A percentile compares a stretch with the other conserved stretches of the same genome.
Evolutionary conservation across 1,284 basidiomycete species (phyloP).

Genomic region (Mycena citricolor): DNA sequence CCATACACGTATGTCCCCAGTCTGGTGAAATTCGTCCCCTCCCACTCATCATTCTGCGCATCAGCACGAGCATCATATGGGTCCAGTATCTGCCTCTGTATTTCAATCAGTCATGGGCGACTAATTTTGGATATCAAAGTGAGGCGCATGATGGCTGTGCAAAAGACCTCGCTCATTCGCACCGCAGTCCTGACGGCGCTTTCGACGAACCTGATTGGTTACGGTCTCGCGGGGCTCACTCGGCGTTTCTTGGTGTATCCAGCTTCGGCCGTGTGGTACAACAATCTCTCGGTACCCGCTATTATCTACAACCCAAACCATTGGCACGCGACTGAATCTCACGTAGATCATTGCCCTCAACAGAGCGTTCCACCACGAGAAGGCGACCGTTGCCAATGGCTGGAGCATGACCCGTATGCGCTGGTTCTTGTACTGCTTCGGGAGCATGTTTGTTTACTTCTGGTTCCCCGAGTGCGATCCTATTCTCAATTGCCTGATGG

Average conservation of each 20-base stretch:
- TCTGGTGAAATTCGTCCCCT: not conserved
- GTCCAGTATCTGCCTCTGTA: slow-evolving; percentile 28
- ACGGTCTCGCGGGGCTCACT: slow-evolving; percentile 53
- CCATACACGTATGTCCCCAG: slow-evolving; percentile 23
- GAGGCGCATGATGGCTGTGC: not conserved
- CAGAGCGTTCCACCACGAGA: slow-evolving; percentile 33
- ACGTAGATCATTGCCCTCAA: slow-evolving; percentile 18
- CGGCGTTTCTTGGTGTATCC: slow-evolving; percentile 60
- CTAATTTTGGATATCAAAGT: slow-evolving; percentile 40
- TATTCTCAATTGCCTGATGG: not conserved
- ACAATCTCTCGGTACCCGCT: not conserved
- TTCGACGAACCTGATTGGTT: slow-evolving; percentile 44
- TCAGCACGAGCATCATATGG: no score
- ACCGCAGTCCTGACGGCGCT: slow-evolving; percentile 33
- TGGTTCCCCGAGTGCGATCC: slow-evolving; percentile 35
- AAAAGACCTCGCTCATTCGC: not conserved
- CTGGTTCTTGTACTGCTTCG: slow-evolving; percentile 40
- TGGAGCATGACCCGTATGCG: slow-evolving; percentile 34
- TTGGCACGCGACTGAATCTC: no score
- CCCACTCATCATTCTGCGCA: no score
- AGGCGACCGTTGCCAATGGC: slow-evolving; percentile 29
- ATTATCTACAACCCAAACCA: no score
- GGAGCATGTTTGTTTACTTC: slow-evolving; percentile 33
- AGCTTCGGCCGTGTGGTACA: slow-evolving; percentile 18
- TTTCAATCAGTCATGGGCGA: slow-evolving; percentile 31